Evolutionary conservation across 1,284 basidiomycete genomes (phyloP).

Genomic region (Athelia sp.): DNA sequence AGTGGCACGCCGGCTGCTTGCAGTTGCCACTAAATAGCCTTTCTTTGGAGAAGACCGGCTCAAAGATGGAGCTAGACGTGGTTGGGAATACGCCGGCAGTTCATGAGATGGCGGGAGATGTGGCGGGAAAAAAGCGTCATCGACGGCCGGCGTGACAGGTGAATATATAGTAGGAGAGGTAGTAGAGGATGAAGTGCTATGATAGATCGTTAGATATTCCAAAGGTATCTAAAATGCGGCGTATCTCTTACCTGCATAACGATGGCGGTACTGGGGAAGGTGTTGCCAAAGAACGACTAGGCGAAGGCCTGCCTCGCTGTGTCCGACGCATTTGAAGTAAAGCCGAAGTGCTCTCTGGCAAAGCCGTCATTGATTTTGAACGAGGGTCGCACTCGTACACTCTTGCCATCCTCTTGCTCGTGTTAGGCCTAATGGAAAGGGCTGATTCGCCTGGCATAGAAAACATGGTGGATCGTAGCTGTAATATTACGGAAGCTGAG

Average conservation of each 20-base stretch:
- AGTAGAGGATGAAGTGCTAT: not conserved
- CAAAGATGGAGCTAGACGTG: not conserved
- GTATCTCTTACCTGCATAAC: not conserved
- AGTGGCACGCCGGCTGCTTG: too few relatives aligned
- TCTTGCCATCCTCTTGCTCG: not conserved
- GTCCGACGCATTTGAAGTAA: not conserved
- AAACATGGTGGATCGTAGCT: not conserved
- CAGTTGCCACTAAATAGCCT: too few relatives aligned
- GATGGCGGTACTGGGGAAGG: not conserved
- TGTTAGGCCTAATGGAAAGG: not conserved
- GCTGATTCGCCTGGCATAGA: not conserved
- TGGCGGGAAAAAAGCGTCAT: not conserved
- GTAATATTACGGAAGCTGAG: not conserved
- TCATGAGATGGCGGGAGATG: not conserved
- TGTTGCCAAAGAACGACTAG: not conserved
- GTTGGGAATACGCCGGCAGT: not conserved
- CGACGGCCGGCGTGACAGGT: not conserved
- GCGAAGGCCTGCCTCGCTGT: not conserved
- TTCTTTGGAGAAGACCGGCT: too few relatives aligned
- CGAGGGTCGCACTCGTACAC: not conserved
- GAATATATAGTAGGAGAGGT: constrained; percentile 1
- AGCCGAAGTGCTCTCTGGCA: not conserved
- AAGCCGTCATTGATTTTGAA: not conserved
- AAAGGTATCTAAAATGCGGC: not conserved
- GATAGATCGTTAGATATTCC: not conserved